Percentiles rank a stretch among this genome's conserved stretches.
Conservation (phyloP, 2,329 filamentous ascomycete species). For the Cladophialophora yegresii region DNA sequence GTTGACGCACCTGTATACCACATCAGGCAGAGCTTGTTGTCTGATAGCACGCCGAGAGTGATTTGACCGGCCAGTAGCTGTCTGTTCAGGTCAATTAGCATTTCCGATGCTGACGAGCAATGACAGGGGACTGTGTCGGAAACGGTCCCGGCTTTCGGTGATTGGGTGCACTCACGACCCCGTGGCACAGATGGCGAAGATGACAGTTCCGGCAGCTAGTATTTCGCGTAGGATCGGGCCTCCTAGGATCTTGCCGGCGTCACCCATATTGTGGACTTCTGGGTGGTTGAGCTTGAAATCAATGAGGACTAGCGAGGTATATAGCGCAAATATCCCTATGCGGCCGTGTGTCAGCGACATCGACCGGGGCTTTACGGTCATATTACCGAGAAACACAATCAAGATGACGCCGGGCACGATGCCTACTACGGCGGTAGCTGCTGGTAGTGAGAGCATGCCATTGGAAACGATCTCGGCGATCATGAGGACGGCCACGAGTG, state of each 20-base stretch:
- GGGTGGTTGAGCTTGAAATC: constrained; percentile 58
- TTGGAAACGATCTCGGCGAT: constrained; percentile 59
- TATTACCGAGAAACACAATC: constrained; percentile 52
- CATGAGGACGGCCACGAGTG: constrained; percentile 56
- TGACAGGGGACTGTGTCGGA: neutral
- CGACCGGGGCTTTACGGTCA: neutral
- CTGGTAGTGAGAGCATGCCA: constrained; percentile 58
- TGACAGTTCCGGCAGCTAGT: constrained; percentile 53
- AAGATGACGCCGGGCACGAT: constrained; percentile 56
- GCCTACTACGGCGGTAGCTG: constrained; percentile 55
- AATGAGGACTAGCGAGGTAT: constrained; percentile 54
- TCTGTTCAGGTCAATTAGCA: neutral
- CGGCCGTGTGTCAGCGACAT: constrained; percentile 3
- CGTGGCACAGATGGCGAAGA: constrained; percentile 56
- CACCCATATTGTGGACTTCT: constrained; percentile 60
- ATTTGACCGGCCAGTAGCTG: constrained; percentile 57
- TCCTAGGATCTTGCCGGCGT: constrained; percentile 58
- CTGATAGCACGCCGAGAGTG: constrained; percentile 51
- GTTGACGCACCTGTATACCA: constrained; percentile 47
- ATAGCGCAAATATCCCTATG: constrained; percentile 51
- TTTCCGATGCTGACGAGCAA: neutral
- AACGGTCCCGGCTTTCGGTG: no score
- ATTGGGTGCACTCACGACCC: constrained; percentile 42
- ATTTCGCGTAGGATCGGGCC: constrained; percentile 56
- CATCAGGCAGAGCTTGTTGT: constrained; percentile 53